Conservation (phyloP, 2,329 filamentous ascomycete species). For the Zymoseptoria crescenta region DNA sequence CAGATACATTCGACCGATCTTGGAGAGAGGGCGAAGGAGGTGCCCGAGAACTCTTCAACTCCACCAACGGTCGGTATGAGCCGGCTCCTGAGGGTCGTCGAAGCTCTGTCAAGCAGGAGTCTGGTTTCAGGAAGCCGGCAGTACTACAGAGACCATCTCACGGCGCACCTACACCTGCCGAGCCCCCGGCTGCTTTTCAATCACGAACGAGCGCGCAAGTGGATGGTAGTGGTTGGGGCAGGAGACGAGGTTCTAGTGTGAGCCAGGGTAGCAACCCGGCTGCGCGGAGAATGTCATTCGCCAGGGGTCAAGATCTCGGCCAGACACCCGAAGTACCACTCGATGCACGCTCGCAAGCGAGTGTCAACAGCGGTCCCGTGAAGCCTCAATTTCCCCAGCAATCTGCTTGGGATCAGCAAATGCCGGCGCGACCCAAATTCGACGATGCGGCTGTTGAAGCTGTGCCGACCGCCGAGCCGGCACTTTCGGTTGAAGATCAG, state of each 20-base stretch:
- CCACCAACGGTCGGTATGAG: constrained; percentile 89
- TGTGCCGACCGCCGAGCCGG: constrained; percentile 6
- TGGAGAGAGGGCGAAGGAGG: constrained; percentile 64
- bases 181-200: constrained; percentile 82
- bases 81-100: constrained; percentile 71
- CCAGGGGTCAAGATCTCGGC: constrained; percentile 36
- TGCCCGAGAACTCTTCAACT: constrained; percentile 80
- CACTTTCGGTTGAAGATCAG: constrained; percentile 46
- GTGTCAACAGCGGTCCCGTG: constrained; percentile 10
- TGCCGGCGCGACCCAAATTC: constrained; percentile 20
- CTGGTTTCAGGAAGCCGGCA: constrained; percentile 62
- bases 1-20: constrained; percentile 84
- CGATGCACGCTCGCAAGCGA: constrained; percentile 12
- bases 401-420: constrained; percentile 28
- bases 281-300: constrained; percentile 53
- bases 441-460: constrained; percentile 1
- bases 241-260: constrained; percentile 73
- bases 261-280: constrained; percentile 74
- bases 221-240: constrained; percentile 57
- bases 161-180: constrained; percentile 59
- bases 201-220: constrained; percentile 62
- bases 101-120: constrained; percentile 59
- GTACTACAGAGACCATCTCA: constrained; percentile 67
- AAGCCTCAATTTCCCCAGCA: constrained; percentile 23
- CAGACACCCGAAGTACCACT: constrained; percentile 10